Evolutionary conservation across 441 rosid genomes (phyloP), one percentile per base, ranked within the genome.

Genomic region (Populus hybrid): DNA sequence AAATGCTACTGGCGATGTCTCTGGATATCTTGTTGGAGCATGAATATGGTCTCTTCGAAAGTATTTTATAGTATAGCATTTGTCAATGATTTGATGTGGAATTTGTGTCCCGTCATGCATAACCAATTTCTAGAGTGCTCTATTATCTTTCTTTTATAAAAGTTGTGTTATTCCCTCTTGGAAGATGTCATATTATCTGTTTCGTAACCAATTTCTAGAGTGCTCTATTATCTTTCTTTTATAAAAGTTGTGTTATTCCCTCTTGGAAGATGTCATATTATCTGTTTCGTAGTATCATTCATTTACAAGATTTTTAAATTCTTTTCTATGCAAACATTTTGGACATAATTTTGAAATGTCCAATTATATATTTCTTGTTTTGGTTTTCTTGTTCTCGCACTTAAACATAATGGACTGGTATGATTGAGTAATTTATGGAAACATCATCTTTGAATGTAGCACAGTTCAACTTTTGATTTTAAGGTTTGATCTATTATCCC

Each of bases 1-100:
- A 20, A 46, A 18, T 76, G 20, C 28, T 23, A 0, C 10, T 40
- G 35, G 18, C 36, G 26, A 8, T 36, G 28, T 64, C 61, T 57
- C 69, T 71, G 50, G 72, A 73, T 42, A 72, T 16, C 57, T 20
- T 67, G 24, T 23, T 0, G 24, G 21, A 72, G 73, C 69, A 75
- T 74, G 69, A 23, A 59, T 30, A 40, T 74, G n/a, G 10, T 75
- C 40, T 70, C 32, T 14, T 14, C 36, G 16, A 46, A 21, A 9
- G 5, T 10, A 3, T 9, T 63, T 21, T 63, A 10, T 63, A 24
- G 26, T 21, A 61, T 23, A 6, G 12, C 66, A 63, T 63, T 63
- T 63, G 26, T 63, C 66, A 63, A 63, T 23, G 28, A 23, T 63
- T 63, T 10, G 24, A 0, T 10, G 11, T 23, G 28, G 28, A 63